Evolutionary conservation across 768 basidiomycete genomes (phyloP).

Genomic region (Phlebiopsis gigantea): DNA sequence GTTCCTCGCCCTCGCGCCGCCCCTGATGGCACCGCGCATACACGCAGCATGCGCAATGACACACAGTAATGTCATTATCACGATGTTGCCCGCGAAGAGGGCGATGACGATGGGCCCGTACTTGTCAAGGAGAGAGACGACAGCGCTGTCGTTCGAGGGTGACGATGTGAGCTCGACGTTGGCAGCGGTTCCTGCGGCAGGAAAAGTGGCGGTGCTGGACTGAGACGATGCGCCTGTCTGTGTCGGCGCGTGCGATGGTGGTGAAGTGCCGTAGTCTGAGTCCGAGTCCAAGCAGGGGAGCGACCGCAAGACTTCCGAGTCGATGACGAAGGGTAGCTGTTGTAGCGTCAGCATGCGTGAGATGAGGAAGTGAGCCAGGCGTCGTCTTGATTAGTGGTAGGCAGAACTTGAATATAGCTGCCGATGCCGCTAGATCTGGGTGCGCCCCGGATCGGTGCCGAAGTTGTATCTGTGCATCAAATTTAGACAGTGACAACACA

Average conservation of each 20-base stretch:
- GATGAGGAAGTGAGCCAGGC: not conserved
- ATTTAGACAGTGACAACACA: no score
- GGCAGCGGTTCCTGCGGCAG: not conserved
- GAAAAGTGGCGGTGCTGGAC: not conserved
- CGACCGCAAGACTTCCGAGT: not conserved
- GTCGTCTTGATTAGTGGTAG: conserved; percentile 17
- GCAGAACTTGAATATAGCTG: conserved; percentile 28
- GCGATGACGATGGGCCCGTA: conserved; percentile 18
- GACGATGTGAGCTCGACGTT: not conserved
- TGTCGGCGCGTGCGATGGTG: not conserved
- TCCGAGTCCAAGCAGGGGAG: not conserved
- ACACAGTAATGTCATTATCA: conserved; percentile 5
- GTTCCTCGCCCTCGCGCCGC: conserved; percentile 1
- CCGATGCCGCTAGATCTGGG: conserved; percentile 10
- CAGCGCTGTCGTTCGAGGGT: not conserved
- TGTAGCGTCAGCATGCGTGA: not conserved
- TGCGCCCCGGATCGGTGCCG: conserved; percentile 2
- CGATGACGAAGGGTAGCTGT: not conserved
- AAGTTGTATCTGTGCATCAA: conserved; percentile 22
- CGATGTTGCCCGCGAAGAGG: conserved; percentile 12
- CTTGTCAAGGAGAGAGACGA: conserved; percentile 13
- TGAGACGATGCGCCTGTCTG: not conserved
- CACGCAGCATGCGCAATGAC: conserved; percentile 6
- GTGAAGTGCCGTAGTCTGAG: not conserved
- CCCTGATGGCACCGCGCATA: not conserved